These are phyloP conservation scores for Malania oleifera DNA, from an alignment of 164 flowering plant species.

Conservation along the genomic window DNA sequence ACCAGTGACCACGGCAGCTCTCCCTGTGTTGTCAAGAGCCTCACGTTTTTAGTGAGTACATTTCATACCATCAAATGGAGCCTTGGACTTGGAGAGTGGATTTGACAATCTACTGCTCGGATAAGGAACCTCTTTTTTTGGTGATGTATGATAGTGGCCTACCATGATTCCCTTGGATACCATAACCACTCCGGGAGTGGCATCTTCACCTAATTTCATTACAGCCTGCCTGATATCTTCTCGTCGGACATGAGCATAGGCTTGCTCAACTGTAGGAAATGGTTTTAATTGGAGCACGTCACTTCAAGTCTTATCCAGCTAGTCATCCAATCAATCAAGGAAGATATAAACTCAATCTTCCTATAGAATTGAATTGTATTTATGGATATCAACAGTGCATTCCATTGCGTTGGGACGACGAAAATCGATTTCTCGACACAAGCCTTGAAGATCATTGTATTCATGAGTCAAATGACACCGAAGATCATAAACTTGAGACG, in stretches of 20 bases:
- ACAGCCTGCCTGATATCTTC: neutral
- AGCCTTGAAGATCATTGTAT: no score
- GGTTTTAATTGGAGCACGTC: neutral
- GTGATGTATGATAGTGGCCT: no score
- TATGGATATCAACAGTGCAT: neutral
- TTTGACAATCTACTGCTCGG: neutral
- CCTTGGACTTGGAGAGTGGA: neutral
- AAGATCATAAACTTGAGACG: no score
- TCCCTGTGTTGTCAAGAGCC: neutral
- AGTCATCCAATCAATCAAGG: neutral
- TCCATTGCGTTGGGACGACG: constrained; percentile 1
- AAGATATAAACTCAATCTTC: constrained; percentile 4
- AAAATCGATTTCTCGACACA: no score
- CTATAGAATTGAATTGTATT: neutral
- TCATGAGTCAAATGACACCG: no score
- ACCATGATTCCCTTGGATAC: neutral
- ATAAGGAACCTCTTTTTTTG: neutral
- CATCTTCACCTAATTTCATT: neutral
- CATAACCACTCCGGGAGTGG: neutral
- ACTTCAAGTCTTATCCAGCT: neutral
- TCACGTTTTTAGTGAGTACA: neutral
- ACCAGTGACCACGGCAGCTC: neutral
- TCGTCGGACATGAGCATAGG: neutral
- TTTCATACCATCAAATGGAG: neutral
- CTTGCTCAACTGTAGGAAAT: constrained; percentile 1